Evolutionary conservation across 2,329 filamentous ascomycete species (phyloP), one percentile per base, ranked within the genome.

Genomic region (Onygena corvina): DNA sequence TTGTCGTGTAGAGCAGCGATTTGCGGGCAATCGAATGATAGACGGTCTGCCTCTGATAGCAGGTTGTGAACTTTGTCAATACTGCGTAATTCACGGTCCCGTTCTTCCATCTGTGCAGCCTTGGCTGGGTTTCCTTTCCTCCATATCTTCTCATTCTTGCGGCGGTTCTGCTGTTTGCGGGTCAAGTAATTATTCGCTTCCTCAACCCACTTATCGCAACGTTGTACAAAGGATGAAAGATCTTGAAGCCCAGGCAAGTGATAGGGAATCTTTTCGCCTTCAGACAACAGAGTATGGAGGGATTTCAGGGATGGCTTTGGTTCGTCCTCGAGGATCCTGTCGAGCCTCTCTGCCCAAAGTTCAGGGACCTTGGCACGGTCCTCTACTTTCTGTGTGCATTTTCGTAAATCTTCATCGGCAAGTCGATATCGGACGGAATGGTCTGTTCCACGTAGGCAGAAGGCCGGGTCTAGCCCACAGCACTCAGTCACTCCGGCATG

Each of bases 201-300:
- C 60, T 96, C 92, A 54, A 95, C 87, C 85, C 93, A 95, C 63
- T 94, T 88, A 66, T 94, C 93, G 72, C 92, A 96, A 60, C 86
- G 83, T 59, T 94, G 88, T 64, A 98, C 92, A 70, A 94, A 98
- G 57, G 83, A 79, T 67, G 81, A 84, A 58, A 98, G 76, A 58
- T 86, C 79, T 59, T 84, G 77, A 54, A 98, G 76, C 54, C 87
- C 89, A 56, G 82, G 80, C 54, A 98, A 76, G 51, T 87, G 83
- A 73, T 86, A 93, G 51, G 90, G 88, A 61, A 98, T 95, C 67
- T 87, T 89, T 70, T 98, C 92, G 66, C 92, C 92, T 73, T 98
- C 92, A 62, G 83, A 83, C 52, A 96, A 75, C 49, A 98, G 75
- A 45, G 81, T 80, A 55, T 90, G 84, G 59, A 98, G 75, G 57